Evolutionary conservation across 1,284 basidiomycete species (phyloP), one percentile per base, ranked within the genome.

Genomic region (Amylostereum areolatum): DNA sequence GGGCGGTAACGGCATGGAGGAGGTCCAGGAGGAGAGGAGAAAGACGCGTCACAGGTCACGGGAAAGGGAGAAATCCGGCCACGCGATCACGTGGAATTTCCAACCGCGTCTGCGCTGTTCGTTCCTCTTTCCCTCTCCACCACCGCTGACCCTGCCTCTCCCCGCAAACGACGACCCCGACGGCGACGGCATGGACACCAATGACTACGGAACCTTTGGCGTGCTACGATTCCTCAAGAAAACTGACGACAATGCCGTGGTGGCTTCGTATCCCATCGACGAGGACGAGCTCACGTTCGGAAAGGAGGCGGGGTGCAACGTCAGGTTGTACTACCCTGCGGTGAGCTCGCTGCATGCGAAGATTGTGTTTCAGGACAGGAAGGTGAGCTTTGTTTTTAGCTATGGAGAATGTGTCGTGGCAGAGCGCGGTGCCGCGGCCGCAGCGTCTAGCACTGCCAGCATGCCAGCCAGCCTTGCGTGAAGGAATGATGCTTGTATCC

Each of bases 181-280:
- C 49, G n/a, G 29, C 48, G 27, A 43, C 31, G 32, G 18, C 10
- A 78, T 79, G 73, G 74, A 79, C 55, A 64, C 69, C 7, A 68
- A 65, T 35, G 75, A 74, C 64, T 67, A 83, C 30, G 83, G 83
- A 11, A 69, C 73, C 35, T 80, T 73, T 57, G 83, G 83, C 3
- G 81, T 81, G 0, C 66, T 86, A 3, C 75, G 77, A 43, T 69
- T 85, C 37, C 70, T 85, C 60, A 83, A 81, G 55, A 66, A 69
- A 4, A 65, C 68, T 39, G 70, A 74, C 11, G 63, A 69, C 3
- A 63, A 74, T 41, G 64, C 63, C 2, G 64, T 74, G 8, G 67
- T 85, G 30, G 80, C 83, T 2, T 73, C 81, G 1, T 89, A 83
- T 55, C 84, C 84, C 9, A 80, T 89, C 57, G 85, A 89, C 66